Evolutionary conservation across 495 filamentous ascomycete species (phyloP).

Genomic region (Penicillium flavigenum): DNA sequence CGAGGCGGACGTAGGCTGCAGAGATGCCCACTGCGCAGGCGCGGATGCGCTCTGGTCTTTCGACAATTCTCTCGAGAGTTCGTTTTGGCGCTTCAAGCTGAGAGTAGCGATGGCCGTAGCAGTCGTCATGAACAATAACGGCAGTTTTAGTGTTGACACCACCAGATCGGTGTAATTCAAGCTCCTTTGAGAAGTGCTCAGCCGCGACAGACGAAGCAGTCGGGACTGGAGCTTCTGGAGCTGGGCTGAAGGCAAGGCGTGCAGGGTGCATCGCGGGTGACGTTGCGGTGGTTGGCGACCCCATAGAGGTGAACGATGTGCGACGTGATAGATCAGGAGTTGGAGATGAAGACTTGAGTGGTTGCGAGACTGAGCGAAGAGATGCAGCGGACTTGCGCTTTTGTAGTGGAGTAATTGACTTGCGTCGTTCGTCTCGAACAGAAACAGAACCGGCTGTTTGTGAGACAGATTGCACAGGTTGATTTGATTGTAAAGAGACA

Average conservation of each 20-base stretch:
- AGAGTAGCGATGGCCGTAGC: constrained; percentile 88
- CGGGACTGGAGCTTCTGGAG: constrained; percentile 34
- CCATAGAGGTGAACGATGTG: constrained; percentile 47
- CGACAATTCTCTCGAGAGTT: constrained; percentile 73
- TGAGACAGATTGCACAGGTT: constrained; percentile 30
- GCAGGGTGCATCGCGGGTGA: constrained; percentile 24
- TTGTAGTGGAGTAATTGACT: constrained; percentile 43
- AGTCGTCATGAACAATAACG: constrained; percentile 85
- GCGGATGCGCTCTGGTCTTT: constrained; percentile 87
- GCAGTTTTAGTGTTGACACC: constrained; percentile 62
- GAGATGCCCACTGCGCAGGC: constrained; percentile 79
- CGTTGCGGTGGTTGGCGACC: constrained; percentile 35
- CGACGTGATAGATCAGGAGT: constrained; percentile 41
- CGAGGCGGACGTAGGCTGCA: constrained; percentile 84
- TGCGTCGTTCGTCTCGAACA: constrained; percentile 48
- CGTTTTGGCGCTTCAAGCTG: constrained; percentile 70
- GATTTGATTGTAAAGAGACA: background rate
- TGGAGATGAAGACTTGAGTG: constrained; percentile 35
- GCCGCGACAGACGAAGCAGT: constrained; percentile 70
- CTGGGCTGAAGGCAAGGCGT: constrained; percentile 26
- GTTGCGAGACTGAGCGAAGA: constrained; percentile 36
- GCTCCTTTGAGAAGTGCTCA: constrained; percentile 66
- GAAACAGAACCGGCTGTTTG: constrained; percentile 53
- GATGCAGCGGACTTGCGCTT: constrained; percentile 49
- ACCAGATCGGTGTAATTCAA: constrained; percentile 58